phyloP scores from a whole-genome alignment of 495 filamentous ascomycete genomes.

The Penicillium ochrochloron region DNA sequence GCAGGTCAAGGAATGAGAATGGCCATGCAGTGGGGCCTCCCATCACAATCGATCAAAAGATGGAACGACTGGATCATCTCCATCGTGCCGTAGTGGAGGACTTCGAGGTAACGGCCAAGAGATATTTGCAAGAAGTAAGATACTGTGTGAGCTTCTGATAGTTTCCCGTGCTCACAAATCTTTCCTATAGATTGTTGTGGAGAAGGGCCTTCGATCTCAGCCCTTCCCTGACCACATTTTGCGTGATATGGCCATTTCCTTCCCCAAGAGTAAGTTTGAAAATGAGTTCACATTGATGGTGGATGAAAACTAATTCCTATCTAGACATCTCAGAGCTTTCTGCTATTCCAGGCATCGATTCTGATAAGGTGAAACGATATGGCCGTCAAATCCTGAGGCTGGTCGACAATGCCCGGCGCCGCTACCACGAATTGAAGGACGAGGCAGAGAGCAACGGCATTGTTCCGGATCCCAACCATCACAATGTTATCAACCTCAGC shows the following conservation, averaged over 20 bases:
- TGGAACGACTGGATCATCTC: constrained; percentile 63
- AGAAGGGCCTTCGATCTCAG: constrained; percentile 60
- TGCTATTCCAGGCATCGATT: constrained; percentile 69
- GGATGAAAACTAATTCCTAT: constrained; percentile 12
- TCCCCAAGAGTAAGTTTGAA: constrained; percentile 60
- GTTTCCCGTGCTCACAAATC: constrained; percentile 21
- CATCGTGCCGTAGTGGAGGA: constrained; percentile 68
- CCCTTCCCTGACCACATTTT: constrained; percentile 81
- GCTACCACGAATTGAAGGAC: constrained; percentile 63
- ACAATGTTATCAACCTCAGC: constrained; percentile 70
- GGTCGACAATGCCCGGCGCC: constrained; percentile 56
- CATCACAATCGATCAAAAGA: constrained; percentile 70
- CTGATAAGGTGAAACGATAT: constrained; percentile 70
- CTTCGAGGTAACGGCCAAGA: constrained; percentile 66
- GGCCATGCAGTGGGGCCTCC: constrained; percentile 61
- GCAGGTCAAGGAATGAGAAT: constrained; percentile 41
- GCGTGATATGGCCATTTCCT: constrained; percentile 81
- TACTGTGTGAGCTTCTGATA: not conserved
- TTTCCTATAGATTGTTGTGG: constrained; percentile 59
- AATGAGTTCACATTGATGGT: not conserved
- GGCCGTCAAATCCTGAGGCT: constrained; percentile 70
- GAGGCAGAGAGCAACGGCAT: constrained; percentile 51
- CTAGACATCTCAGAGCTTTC: constrained; percentile 59
- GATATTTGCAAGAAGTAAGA: constrained; percentile 61
- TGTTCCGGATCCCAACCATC: constrained; percentile 60